Percentiles rank a stretch among this genome's conserved stretches.
Evolutionary conservation across 371 early-diverging fungal genomes (phyloP).

Genomic region (Actinomucor elegans): DNA sequence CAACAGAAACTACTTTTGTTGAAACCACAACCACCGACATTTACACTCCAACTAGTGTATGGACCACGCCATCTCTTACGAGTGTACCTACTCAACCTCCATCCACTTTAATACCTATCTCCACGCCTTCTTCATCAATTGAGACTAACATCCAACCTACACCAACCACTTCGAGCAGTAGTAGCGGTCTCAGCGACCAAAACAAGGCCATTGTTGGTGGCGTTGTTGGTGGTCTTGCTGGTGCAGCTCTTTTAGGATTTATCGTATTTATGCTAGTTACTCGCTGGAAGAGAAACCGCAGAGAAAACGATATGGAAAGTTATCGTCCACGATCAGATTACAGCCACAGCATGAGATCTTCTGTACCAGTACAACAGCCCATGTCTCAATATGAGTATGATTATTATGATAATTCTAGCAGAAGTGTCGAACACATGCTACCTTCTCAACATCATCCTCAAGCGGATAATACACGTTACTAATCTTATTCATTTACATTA

Average conservation of each 20-base stretch:
- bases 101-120: background rate
- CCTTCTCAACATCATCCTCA: too few species aligned
- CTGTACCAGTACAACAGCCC: too few species aligned
- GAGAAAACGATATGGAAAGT: constrained; percentile 9
- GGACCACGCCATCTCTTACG: background rate
- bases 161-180: background rate
- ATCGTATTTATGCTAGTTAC: background rate
- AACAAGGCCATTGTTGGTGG: constrained; percentile 29
- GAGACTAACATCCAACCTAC: background rate
- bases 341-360: too few species aligned
- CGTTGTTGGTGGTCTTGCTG: constrained; percentile 15
- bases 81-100: background rate
- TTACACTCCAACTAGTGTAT: background rate
- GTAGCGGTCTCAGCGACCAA: constrained; percentile 1
- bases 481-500: too few species aligned
- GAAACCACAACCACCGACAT: background rate
- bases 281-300: constrained; percentile 2
- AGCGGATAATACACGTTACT: too few species aligned
- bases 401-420: too few species aligned
- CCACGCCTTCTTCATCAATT: background rate
- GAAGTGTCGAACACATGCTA: background rate
- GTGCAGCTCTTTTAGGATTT: constrained; percentile 4
- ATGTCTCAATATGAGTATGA: too few species aligned
- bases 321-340: constrained; percentile 13
- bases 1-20: background rate